Base-by-base conservation (phyloP, 495 filamentous ascomycete species). In the Xylaria palmicola region DNA sequence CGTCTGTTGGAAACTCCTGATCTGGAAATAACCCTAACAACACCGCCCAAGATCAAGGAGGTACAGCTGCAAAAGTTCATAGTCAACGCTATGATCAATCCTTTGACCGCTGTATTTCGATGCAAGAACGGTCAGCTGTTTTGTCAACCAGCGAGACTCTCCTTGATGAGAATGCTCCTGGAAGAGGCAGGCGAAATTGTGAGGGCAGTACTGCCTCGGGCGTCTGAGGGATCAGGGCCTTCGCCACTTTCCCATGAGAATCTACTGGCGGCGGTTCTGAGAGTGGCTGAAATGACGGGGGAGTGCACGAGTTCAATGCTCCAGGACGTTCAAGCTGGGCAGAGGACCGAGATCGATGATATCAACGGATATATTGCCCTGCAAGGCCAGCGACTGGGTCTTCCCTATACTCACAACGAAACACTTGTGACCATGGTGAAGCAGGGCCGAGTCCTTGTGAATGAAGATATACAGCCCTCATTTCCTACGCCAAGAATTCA, bases 301-400 rank as follows among this genome's bases (percentile, higher is more conserved):
- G 68, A 77, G 36, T 89, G 90, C 66, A 75, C 77, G 34, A 87
- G 83, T 62, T 82, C 79, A 6, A 91, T 91, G 88, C 68, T 86
- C 24, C 85, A 88, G 64, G 89, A 91, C 73, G 74, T 90, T 34
- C 66, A 75, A 47, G 67, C 65, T 2, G 76, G 82, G 4, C 77
- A 76, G 63, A 64, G 70, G 55, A 93, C 90, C 1, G 91, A 94
- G 70, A 85, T 93, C 55, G 84, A 89, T 19, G 92, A 86, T 67
- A 82, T 93, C 56, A 94, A 92, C 74, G 91, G 90, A 12, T 94
- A 86, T 67, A 79, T 94, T 41, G 83, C 91, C 34, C 75, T 75
- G 51, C 79, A 82, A 48, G 91, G 56, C 17, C 47, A 27, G 29
- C 29, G 24, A 50, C 47, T 83, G 34, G 87, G 88, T n/a, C 73